Percentiles rank a stretch among this genome's conserved stretches.
Evolutionary conservation across 2,329 filamentous ascomycete genomes (phyloP).

Genomic region (Penicillium brasilianum): DNA sequence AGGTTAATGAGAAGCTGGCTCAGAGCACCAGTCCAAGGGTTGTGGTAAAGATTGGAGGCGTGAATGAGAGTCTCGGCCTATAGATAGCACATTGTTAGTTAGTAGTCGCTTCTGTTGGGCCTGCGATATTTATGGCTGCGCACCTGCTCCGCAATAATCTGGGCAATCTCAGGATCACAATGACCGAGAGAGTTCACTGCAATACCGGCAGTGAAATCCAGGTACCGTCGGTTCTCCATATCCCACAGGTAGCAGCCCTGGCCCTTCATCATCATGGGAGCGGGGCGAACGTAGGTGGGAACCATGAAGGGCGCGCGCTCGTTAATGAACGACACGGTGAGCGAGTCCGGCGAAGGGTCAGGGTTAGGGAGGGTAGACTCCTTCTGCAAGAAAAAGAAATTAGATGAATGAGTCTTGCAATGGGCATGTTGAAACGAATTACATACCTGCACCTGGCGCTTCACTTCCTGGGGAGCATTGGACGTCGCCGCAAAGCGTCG

Average conservation of each 20-base stretch:
- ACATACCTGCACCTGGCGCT: conserved; percentile 35
- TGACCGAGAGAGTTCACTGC: conserved; percentile 94
- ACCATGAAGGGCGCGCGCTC: conserved; percentile 89
- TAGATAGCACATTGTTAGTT: conserved; percentile 31
- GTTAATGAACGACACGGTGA: conserved; percentile 74
- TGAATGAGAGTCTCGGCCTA: conserved; percentile 78
- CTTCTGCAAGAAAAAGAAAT: conserved; percentile 40
- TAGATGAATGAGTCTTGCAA: neutral
- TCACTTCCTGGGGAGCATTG: conserved; percentile 37
- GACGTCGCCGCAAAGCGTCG: conserved; percentile 41
- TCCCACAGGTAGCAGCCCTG: conserved; percentile 90
- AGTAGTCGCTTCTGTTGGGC: conserved; percentile 7
- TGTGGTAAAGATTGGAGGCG: conserved; percentile 95
- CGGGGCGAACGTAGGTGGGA: conserved; percentile 87
- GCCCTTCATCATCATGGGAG: conserved; percentile 87
- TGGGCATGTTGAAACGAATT: neutral
- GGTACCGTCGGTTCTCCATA: conserved; percentile 82
- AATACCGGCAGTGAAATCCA: conserved; percentile 95
- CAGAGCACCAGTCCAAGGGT: conserved; percentile 89
- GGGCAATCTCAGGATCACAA: conserved; percentile 77
- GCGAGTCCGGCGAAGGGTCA: conserved; percentile 74
- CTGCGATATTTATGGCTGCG: conserved; percentile 16
- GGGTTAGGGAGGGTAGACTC: conserved; percentile 65
- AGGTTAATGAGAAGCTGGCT: conserved; percentile 83
- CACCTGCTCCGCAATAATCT: conserved; percentile 79